Evolutionary conservation across 2,329 filamentous ascomycete species (phyloP).

Genomic region (Fusarium sp.): DNA sequence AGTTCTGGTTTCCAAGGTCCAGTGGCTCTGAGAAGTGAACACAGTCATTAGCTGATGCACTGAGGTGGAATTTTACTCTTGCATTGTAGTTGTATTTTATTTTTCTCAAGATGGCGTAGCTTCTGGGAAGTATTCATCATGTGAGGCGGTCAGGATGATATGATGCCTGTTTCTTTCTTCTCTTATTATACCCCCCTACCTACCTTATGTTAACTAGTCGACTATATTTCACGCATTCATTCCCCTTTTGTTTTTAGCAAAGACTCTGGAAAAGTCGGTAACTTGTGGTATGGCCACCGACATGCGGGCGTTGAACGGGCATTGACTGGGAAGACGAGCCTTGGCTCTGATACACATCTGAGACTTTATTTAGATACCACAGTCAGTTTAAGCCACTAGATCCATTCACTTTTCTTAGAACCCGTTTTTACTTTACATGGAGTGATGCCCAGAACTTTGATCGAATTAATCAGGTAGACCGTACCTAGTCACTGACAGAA

Average conservation of each 20-base stretch:
- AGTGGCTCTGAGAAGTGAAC: conserved; percentile 55
- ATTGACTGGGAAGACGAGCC: conserved; percentile 4
- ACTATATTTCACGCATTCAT: conserved; percentile 22
- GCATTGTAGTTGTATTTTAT: conserved; percentile 16
- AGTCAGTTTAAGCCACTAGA: conserved; percentile 15
- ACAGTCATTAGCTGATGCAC: conserved; percentile 30
- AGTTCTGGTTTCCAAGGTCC: conserved; percentile 66
- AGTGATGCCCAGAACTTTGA: neutral
- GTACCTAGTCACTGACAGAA: neutral
- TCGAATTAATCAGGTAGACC: neutral
- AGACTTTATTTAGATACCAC: conserved; percentile 19
- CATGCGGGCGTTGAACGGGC: conserved; percentile 20
- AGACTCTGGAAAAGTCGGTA: conserved; percentile 27
- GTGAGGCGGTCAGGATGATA: conserved; percentile 31
- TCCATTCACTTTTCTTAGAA: neutral
- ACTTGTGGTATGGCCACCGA: conserved; percentile 1
- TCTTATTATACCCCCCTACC: conserved; percentile 39
- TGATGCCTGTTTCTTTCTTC: conserved; percentile 39
- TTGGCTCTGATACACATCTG: conserved; percentile 15
- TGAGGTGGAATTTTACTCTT: conserved; percentile 8
- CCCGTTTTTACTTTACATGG: neutral
- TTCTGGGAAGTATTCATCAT: conserved; percentile 42
- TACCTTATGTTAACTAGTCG: conserved; percentile 25
- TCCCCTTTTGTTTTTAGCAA: conserved; percentile 8
- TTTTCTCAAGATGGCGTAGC: conserved; percentile 21